phyloP scores from a whole-genome alignment of 306 rosid genomes.

The Comarum palustre region DNA sequence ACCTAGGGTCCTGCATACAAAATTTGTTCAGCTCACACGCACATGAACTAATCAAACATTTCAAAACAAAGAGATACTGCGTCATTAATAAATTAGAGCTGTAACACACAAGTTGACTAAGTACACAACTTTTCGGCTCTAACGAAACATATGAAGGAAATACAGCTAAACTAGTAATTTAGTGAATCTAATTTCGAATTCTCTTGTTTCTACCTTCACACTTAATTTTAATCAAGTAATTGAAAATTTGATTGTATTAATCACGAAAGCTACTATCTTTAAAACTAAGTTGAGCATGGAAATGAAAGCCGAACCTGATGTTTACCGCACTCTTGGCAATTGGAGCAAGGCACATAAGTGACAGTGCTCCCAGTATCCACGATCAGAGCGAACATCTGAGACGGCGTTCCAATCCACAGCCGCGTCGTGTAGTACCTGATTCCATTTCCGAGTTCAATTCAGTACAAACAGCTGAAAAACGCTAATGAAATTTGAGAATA shows the following conservation, averaged over 20 bases:
- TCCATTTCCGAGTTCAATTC: slow-evolving; percentile 8
- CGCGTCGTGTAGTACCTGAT: slow-evolving; percentile 47
- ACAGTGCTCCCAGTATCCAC: slow-evolving; percentile 54
- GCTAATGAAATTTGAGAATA: background rate
- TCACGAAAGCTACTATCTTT: too few species aligned
- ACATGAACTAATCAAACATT: background rate
- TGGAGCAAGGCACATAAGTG: slow-evolving; percentile 51
- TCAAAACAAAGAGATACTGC: background rate
- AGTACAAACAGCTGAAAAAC: background rate
- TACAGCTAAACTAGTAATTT: background rate
- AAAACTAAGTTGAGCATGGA: background rate
- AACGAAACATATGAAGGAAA: background rate
- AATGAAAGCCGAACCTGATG: slow-evolving; percentile 45
- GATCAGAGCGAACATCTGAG: slow-evolving; percentile 48
- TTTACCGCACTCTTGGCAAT: slow-evolving; percentile 37
- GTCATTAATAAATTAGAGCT: background rate
- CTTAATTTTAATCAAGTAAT: too few species aligned
- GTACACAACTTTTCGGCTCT: background rate
- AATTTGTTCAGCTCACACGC: background rate
- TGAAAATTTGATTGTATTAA: too few species aligned
- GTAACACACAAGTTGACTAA: background rate
- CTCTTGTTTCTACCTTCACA: too few species aligned
- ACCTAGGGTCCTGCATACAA: slow-evolving; percentile 44
- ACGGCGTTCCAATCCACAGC: slow-evolving; percentile 47
- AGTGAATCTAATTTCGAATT: background rate